Base-by-base conservation (phyloP, 2,329 filamentous ascomycete species). In the Cladorrhinum sp. region DNA sequence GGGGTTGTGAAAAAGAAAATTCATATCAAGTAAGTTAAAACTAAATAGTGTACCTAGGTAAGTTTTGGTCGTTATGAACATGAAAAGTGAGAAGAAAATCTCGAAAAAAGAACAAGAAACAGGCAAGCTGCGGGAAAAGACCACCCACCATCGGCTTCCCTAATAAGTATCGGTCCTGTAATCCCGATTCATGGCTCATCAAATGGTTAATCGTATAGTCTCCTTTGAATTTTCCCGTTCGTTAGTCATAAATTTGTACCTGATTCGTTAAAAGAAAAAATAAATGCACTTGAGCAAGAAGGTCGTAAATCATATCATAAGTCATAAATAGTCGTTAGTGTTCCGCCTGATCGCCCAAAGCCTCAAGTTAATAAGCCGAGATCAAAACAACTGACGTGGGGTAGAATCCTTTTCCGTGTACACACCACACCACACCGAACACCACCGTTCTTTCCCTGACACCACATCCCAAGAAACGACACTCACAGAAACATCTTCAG, bases 171-270 rank as follows among this genome's bases (percentile, higher is more conserved):
- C 41, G 41, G 41, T 45, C 16, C 41, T 45, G 41, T 45, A 7
- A 8, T 45, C 41, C 41, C 41, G 18, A 22, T 22, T 45, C 41
- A 45, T 4, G 8, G 59, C 12, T 65, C 61, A 38, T 66, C 5
- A 57, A 55, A 18, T 63, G 45, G 23, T 60, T 16, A 57, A 10
- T 50, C 23, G 50, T 52, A 20, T 50, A 55, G 59, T 59, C 50
- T 57, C 20, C 16, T 41, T 41, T 41, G 7, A 8, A n/a, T 5
- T 41, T 41, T 41, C 36, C 36, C 29, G 5, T 41, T 65, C 61
- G 57, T 64, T 61, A 58, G 20, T 64, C 61, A 56, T 63, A 52
- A 51, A 58, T 60, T 58, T 22, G 60, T 45, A 56, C 10, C 25
- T 49, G 38, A 24, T 29, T 20, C 41, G 16, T 50, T 25, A 41